Percentiles rank a stretch among this genome's conserved stretches.
Conservation (phyloP, 306 rosid genomes). For the Ormosia semicastrata region DNA sequence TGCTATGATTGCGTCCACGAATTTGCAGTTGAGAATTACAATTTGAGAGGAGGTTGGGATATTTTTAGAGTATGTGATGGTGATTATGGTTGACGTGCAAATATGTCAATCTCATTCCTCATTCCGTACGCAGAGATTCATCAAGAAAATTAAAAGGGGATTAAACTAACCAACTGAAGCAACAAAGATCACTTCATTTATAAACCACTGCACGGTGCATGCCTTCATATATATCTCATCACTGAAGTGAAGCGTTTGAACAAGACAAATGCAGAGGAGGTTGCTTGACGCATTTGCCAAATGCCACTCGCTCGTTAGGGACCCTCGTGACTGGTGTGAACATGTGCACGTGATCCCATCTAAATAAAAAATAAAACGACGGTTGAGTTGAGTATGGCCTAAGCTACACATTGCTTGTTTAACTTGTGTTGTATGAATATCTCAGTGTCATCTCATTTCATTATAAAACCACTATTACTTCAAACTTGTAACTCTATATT, state of each 20-base stretch:
- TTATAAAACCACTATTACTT: neutral
- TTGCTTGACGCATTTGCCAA: constrained; percentile 56
- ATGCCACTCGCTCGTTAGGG: constrained; percentile 41
- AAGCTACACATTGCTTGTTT: constrained; percentile 38
- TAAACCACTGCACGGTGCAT: constrained; percentile 36
- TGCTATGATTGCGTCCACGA: constrained; percentile 30
- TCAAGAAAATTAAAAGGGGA: neutral
- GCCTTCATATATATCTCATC: neutral
- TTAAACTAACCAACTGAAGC: constrained; percentile 35
- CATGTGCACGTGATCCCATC: constrained; percentile 40
- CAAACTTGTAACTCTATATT: neutral
- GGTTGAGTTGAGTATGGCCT: constrained; percentile 41
- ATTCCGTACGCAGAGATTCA: constrained; percentile 46
- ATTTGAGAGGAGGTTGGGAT: constrained; percentile 17
- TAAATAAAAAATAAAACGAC: constrained; percentile 27
- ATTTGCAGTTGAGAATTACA: neutral
- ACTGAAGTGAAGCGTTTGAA: constrained; percentile 11
- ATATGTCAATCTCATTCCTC: constrained; percentile 46
- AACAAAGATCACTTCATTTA: constrained; percentile 37
- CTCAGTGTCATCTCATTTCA: neutral
- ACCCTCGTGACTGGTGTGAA: constrained; percentile 40
- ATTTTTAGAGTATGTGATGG: constrained; percentile 12
- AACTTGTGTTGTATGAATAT: neutral
- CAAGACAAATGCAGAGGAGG: constrained; percentile 43
- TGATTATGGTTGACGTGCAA: constrained; percentile 46